Percentiles rank a stretch among this genome's conserved stretches.
Evolutionary conservation across 805 yeast species (phyloP).

Genomic region (Sugiyamaella qingdaonensis): DNA sequence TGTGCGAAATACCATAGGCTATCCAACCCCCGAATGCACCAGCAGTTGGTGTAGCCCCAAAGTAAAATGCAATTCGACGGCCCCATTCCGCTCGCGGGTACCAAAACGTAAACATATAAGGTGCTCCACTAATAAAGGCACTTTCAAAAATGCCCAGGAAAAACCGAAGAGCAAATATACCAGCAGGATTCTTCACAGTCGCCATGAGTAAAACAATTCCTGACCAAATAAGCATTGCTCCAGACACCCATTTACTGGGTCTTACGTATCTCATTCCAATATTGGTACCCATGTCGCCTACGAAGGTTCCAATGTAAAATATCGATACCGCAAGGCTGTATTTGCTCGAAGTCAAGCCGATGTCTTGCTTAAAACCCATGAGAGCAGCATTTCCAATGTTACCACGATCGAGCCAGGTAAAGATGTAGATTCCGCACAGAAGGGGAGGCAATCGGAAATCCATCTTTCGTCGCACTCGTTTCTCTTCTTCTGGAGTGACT

Average conservation of each 20-base stretch:
- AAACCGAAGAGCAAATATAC: conserved; percentile 44
- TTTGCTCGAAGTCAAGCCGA: conserved; percentile 39
- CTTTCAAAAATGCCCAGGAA: conserved; percentile 51
- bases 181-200: conserved; percentile 41
- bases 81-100: conserved; percentile 48
- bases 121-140: conserved; percentile 48
- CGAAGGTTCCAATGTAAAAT: conserved; percentile 44
- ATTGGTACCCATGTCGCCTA: conserved; percentile 41
- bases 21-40: conserved; percentile 58
- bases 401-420: conserved; percentile 48
- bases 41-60: conserved; percentile 50
- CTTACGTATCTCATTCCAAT: conserved; percentile 38
- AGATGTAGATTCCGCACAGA: conserved; percentile 44
- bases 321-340: conserved; percentile 46
- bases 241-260: conserved; percentile 43
- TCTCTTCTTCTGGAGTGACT: conserved; percentile 19
- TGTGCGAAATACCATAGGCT: conserved; percentile 47
- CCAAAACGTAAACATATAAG: conserved; percentile 44
- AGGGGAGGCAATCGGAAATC: conserved; percentile 44
- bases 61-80: conserved; percentile 44
- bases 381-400: conserved; percentile 50
- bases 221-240: conserved; percentile 44
- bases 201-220: conserved; percentile 38
- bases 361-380: conserved; percentile 41
- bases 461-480: conserved; percentile 34